Evolutionary conservation across 2,329 filamentous ascomycete genomes (phyloP).

Genomic region (Fusarium continuum): DNA sequence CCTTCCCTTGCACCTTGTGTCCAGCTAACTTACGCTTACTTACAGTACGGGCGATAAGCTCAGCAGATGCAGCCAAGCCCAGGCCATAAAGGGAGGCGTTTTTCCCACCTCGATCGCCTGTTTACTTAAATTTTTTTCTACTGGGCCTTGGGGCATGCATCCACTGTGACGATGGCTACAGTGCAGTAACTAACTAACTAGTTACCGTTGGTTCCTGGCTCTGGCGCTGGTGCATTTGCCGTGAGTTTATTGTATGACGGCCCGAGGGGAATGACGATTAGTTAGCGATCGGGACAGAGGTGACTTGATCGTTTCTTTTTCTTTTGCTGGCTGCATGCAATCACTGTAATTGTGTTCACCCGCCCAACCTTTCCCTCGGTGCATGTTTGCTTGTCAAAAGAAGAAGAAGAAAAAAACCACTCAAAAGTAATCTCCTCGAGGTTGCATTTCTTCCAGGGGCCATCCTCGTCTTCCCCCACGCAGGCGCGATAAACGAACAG

Average conservation of each 20-base stretch:
- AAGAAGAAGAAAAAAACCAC: neutral
- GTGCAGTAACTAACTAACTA: neutral
- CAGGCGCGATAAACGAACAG: conserved; percentile 20
- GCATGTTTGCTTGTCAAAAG: neutral
- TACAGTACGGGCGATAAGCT: neutral
- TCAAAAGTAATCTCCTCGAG: neutral
- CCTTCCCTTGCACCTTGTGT: too few relatives aligned
- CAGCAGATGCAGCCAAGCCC: neutral
- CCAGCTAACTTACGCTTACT: too few relatives aligned
- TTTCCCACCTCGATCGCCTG: neutral
- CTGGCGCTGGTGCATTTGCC: neutral
- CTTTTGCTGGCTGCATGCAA: neutral
- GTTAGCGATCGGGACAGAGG: too few relatives aligned
- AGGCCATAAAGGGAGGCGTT: neutral
- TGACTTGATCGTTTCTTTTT: too few relatives aligned
- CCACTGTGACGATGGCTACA: conserved; percentile 3
- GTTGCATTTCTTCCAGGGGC: conserved; percentile 1
- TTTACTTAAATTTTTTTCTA: conserved; percentile 1
- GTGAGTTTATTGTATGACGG: neutral
- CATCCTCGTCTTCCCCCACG: conserved; percentile 9
- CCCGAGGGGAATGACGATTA: neutral
- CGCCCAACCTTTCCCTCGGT: neutral
- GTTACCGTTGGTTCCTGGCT: conserved; percentile 14
- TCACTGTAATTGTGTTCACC: neutral
- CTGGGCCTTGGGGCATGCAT: neutral